phyloP scores from a whole-genome alignment of 1,284 basidiomycete species.

The Sporisorium iseilematis-ciliati region DNA sequence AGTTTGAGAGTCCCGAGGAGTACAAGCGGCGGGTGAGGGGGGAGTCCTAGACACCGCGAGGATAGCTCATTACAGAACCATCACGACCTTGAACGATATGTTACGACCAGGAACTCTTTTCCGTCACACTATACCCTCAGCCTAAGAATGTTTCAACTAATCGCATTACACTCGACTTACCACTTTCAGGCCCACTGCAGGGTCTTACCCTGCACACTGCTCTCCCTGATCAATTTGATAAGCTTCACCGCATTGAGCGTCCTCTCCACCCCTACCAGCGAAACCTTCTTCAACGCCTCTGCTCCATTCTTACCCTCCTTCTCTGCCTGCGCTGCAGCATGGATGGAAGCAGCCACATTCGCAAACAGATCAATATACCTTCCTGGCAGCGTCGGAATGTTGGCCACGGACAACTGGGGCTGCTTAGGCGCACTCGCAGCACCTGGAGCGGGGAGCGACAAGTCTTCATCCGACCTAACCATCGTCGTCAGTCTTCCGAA shows the following conservation, averaged over 20 bases:
- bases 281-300: slow-evolving; percentile 34
- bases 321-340: slow-evolving; percentile 44
- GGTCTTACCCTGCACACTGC: slow-evolving; percentile 53
- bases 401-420: slow-evolving; percentile 51
- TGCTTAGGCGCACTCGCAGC: slow-evolving; percentile 43
- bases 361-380: slow-evolving; percentile 62
- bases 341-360: slow-evolving; percentile 61
- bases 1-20: slow-evolving; percentile 61
- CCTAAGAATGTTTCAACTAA: background rate
- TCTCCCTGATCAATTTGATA: slow-evolving; percentile 56
- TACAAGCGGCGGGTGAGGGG: slow-evolving; percentile 55
- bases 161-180: background rate
- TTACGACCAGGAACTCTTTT: background rate
- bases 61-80: background rate
- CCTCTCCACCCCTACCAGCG: slow-evolving; percentile 48
- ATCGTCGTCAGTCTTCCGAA: slow-evolving; percentile 61
- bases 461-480: slow-evolving; percentile 29
- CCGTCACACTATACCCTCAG: background rate
- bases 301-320: slow-evolving; percentile 23
- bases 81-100: background rate
- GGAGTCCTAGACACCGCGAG: slow-evolving; percentile 6
- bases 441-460: slow-evolving; percentile 24
- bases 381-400: slow-evolving; percentile 65
- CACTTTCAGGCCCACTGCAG: slow-evolving; percentile 37
- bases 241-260: slow-evolving; percentile 57